Conservation (phyloP, 768 basidiomycete genomes). For the Termitomyces sp. region DNA sequence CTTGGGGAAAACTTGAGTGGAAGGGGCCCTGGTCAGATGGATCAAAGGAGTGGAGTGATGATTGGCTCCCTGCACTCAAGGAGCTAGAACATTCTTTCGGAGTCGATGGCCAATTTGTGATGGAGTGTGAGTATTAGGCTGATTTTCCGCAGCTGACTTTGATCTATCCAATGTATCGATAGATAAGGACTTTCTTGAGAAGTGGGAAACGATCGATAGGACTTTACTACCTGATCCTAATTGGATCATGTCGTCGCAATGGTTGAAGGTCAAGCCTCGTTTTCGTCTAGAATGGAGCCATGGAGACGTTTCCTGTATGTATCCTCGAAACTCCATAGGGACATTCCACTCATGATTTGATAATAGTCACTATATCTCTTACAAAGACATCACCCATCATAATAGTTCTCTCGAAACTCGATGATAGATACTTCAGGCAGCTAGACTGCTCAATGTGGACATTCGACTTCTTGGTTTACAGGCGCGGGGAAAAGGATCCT, state of each 20-base stretch:
- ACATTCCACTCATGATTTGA: neutral
- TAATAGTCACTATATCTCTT: constrained; percentile 39
- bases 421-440: constrained; percentile 38
- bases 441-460: constrained; percentile 33
- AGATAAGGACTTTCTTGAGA: constrained; percentile 31
- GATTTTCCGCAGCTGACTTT: neutral
- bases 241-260: constrained; percentile 35
- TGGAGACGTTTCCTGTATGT: constrained; percentile 43
- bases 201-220: constrained; percentile 32
- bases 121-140: constrained; percentile 35
- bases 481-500: constrained; percentile 30
- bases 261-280: constrained; percentile 19
- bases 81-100: constrained; percentile 42
- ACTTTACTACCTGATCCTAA: constrained; percentile 29
- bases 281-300: constrained; percentile 28
- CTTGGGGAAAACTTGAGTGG: constrained; percentile 48
- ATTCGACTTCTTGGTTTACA: constrained; percentile 43
- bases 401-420: constrained; percentile 41
- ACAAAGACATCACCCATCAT: constrained; percentile 30
- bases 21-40: constrained; percentile 50
- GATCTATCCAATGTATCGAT: too few relatives aligned
- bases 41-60: constrained; percentile 47
- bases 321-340: neutral
- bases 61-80: constrained; percentile 40
- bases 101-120: constrained; percentile 47